Evolutionary conservation across 108 stramenopile genomes (phyloP), one percentile per base, ranked within the genome.

Genomic region (Cyclostephanos tholiformis): DNA sequence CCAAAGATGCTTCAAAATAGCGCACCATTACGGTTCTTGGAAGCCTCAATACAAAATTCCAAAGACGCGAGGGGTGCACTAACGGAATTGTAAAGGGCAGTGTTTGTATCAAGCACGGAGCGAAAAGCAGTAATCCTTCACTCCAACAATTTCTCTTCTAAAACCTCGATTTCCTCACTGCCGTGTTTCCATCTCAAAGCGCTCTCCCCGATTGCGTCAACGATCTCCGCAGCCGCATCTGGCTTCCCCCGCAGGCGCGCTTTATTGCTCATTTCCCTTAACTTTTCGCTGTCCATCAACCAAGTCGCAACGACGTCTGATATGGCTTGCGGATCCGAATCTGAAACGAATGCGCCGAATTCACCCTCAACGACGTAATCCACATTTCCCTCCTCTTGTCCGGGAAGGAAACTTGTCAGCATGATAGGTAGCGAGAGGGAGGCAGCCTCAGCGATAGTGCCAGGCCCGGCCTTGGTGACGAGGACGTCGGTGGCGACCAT

Each of bases 361-460:
- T 84, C 86, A 44, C 84, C 87, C 50, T 92, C 87, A 22, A 92
- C 74, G 41, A 95, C 93, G 75, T 82, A 92, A 75, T 95, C 91
- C 9, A 95, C 89, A 71, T 94, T 94, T n/a, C 93, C 93, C 56
- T 91, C 93, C 65, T 94, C 93, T 80, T 94, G 93, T 48, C 93
- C 93, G 9, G 93, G 93, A 4, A 94, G 71, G 66, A 83, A 99
- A 32, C 86, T 86, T 16, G 95, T 96, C 12, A 98, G 87, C 93
- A 98, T 90, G 43, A 97, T 84, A 2, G 98, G 98, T 13, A 98
- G 76, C 1, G 96, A 96, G 19, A 97, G 70, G 9, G 94, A 84
- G n/a, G 94, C 95, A 9, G 98, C 97, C 85, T 99, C 98, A 13
- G 97, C 95, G 62, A 99, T 99, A 10, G 97, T 99, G 53, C 98